Percentiles rank a stretch among this genome's conserved stretches.
Evolutionary conservation across 371 early-diverging fungal genomes (phyloP).

Genomic region (Mucor racemosus): DNA sequence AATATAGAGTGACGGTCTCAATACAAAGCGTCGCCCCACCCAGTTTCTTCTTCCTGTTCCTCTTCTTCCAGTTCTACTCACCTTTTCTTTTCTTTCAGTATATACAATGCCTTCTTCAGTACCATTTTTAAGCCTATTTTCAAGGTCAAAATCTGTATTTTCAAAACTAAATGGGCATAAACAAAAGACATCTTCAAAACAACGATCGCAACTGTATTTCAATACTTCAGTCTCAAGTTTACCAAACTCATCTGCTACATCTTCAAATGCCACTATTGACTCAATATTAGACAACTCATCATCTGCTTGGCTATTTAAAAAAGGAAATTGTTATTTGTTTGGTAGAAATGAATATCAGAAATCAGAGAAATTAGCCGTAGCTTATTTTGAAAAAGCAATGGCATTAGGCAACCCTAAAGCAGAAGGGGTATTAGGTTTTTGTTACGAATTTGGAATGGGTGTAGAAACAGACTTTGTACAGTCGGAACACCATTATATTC

Average conservation of each 20-base stretch:
- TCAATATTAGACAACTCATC: slow-evolving; percentile 2
- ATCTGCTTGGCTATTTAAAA: slow-evolving; percentile 31
- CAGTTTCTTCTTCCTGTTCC: slow-evolving; percentile 1
- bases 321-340: slow-evolving; percentile 52
- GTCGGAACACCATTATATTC: slow-evolving; percentile 62
- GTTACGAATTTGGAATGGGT: slow-evolving; percentile 82
- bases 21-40: not conserved
- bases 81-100: slow-evolving; percentile 11
- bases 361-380: slow-evolving; percentile 44
- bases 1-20: not conserved
- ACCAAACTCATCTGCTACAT: not conserved
- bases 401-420: slow-evolving; percentile 47
- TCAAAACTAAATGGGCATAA: slow-evolving; percentile 15
- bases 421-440: slow-evolving; percentile 59
- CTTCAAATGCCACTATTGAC: not conserved
- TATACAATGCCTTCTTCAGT: slow-evolving; percentile 16
- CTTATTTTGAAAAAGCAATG: slow-evolving; percentile 47
- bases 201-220: not conserved
- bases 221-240: not conserved
- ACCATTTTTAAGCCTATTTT: slow-evolving; percentile 18
- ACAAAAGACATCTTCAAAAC: not conserved
- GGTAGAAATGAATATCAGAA: slow-evolving; percentile 53
- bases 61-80: slow-evolving; percentile 14
- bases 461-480: slow-evolving; percentile 50
- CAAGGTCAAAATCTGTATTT: slow-evolving; percentile 28